These are phyloP conservation scores for Ogataea saltuana DNA, from an alignment of 805 yeast genomes.

Conservation along the genomic window DNA sequence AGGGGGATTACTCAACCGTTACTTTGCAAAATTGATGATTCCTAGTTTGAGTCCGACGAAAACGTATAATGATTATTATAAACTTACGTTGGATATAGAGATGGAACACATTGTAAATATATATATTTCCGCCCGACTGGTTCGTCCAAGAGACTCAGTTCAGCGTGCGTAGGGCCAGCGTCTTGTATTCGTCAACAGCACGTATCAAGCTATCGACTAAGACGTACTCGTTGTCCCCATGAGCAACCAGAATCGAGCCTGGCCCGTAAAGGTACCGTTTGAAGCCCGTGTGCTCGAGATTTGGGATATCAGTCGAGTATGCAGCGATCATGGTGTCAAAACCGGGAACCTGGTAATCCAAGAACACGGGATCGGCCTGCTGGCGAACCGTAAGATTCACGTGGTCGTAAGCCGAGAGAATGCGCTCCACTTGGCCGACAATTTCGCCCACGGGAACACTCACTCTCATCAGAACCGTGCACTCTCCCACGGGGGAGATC, in stretches of 20 bases:
- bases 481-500: constrained; percentile 57
- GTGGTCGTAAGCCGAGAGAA: constrained; percentile 32
- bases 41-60: constrained; percentile 36
- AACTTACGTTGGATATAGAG: constrained; percentile 35
- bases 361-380: constrained; percentile 42
- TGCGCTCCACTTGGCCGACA: constrained; percentile 36
- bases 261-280: constrained; percentile 64
- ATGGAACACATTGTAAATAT: constrained; percentile 25
- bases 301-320: constrained; percentile 48
- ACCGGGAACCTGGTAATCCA: constrained; percentile 64
- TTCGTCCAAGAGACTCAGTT: neutral
- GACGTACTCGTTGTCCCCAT: constrained; percentile 56
- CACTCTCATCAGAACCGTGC: constrained; percentile 52
- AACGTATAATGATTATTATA: constrained; percentile 7
- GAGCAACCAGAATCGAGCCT: constrained; percentile 63
- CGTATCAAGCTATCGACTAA: constrained; percentile 45
- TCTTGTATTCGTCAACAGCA: constrained; percentile 56
- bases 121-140: neutral
- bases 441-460: constrained; percentile 48
- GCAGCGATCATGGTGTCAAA: constrained; percentile 47
- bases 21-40: constrained; percentile 25
- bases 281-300: constrained; percentile 36
- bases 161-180: constrained; percentile 34
- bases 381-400: constrained; percentile 16
- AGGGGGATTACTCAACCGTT: constrained; percentile 7